Percentiles rank a stretch among this genome's conserved stretches.
phyloP scores from a whole-genome alignment of 768 basidiomycete species.

The Lyophyllum shimeji region DNA sequence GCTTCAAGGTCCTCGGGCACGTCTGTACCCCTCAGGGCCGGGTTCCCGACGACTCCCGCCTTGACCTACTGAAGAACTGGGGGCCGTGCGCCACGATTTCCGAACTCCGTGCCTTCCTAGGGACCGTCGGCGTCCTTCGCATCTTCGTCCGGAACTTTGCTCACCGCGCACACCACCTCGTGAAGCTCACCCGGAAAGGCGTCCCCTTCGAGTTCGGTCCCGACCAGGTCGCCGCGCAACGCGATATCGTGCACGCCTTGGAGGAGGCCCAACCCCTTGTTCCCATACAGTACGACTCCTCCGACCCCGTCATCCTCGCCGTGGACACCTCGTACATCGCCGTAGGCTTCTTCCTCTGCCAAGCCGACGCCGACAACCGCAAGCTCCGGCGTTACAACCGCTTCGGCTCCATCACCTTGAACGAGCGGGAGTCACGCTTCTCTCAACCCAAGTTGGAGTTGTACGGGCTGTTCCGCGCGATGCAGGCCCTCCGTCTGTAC shows the following conservation, averaged over 20 bases:
- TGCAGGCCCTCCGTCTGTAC: constrained; percentile 18
- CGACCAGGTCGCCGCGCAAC: constrained; percentile 13
- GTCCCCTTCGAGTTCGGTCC: constrained; percentile 29
- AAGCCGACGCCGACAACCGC: constrained; percentile 22
- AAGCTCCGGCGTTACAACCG: constrained; percentile 23
- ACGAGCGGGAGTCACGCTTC: constrained; percentile 29
- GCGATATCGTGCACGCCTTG: background rate
- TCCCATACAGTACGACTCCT: constrained; percentile 23
- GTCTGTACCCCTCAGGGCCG: constrained; percentile 34
- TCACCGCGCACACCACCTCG: constrained; percentile 15
- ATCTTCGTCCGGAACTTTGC: constrained; percentile 28
- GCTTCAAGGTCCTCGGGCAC: constrained; percentile 35
- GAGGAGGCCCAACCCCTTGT: background rate
- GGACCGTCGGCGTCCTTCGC: constrained; percentile 22
- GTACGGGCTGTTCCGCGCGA: constrained; percentile 30
- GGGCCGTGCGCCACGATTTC: constrained; percentile 15
- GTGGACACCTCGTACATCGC: constrained; percentile 36
- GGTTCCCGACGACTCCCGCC: constrained; percentile 18
- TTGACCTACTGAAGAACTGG: constrained; percentile 21
- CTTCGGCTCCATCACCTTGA: constrained; percentile 39
- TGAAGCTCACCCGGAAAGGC: constrained; percentile 19
- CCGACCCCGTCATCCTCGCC: constrained; percentile 27
- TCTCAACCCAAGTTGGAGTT: constrained; percentile 42
- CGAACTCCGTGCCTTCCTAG: constrained; percentile 29
- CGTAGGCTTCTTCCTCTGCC: constrained; percentile 37